These are phyloP conservation scores for Gentiana straminea DNA, from an alignment of 257 asterid species.

Conservation along the genomic window DNA sequence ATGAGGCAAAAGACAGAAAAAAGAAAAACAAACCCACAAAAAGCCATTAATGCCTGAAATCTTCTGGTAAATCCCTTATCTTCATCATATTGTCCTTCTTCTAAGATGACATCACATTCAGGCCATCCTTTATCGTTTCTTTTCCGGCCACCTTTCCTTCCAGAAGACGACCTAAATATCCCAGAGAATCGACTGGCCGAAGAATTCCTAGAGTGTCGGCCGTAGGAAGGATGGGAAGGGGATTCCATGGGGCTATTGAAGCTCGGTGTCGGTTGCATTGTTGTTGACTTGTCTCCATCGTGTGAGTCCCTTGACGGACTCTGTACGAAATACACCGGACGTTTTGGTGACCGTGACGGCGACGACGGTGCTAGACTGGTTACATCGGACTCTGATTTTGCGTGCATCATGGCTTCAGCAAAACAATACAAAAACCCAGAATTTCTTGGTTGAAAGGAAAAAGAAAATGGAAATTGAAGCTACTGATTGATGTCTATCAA, in stretches of 20 bases:
- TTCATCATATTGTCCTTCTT: conserved; percentile 78
- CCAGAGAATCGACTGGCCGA: conserved; percentile 92
- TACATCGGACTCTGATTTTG: conserved; percentile 91
- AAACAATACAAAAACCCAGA: not conserved
- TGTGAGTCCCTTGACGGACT: conserved; percentile 95
- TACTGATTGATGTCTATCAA: not conserved
- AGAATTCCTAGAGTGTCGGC: conserved; percentile 91
- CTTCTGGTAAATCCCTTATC: conserved; percentile 50
- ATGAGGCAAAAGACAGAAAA: conserved; percentile 79
- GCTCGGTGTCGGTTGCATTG: conserved; percentile 88
- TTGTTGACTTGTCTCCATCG: conserved; percentile 78
- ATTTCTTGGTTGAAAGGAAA: not conserved
- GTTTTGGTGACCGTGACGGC: conserved; percentile 83
- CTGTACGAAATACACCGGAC: conserved; percentile 82
- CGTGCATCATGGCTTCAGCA: conserved; percentile 37
- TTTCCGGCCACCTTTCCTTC: conserved; percentile 60
- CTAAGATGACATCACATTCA: conserved; percentile 79
- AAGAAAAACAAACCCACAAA: conserved; percentile 52
- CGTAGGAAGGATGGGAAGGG: conserved; percentile 89
- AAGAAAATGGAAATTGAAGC: not conserved
- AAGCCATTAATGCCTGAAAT: conserved; percentile 65
- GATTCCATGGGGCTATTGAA: conserved; percentile 89
- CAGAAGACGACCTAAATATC: conserved; percentile 83
- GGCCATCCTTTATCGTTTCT: conserved; percentile 97
- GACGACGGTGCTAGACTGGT: conserved; percentile 94